Percentiles rank a stretch among this genome's conserved stretches.
Conservation (phyloP, 306 rosid genomes). For the Rosa rugosa region DNA sequence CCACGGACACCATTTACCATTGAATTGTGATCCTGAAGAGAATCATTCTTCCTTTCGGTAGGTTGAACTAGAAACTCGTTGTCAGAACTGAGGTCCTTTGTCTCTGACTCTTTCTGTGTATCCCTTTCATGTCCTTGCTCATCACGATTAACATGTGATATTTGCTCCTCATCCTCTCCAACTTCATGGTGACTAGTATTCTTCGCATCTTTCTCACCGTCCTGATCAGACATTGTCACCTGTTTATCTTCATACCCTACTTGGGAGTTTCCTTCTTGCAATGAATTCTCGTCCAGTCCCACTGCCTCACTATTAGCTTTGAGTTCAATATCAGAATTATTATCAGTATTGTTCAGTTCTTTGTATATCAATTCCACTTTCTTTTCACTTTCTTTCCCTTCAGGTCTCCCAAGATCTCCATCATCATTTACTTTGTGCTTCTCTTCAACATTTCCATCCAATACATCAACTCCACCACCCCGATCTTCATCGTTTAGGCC, state of each 20-base stretch:
- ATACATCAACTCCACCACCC: background rate
- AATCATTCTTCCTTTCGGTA: background rate
- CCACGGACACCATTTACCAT: slow-evolving; percentile 12
- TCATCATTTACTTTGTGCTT: background rate
- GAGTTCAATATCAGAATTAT: background rate
- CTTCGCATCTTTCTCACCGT: background rate
- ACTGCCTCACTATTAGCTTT: background rate
- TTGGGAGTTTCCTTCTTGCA: background rate
- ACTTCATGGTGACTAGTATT: background rate
- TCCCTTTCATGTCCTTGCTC: background rate
- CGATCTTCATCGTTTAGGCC: background rate
- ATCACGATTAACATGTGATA: background rate
- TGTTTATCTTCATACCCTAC: background rate
- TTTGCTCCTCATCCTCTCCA: background rate
- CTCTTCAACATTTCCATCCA: background rate
- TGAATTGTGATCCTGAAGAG: slow-evolving; percentile 7
- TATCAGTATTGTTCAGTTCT: background rate
- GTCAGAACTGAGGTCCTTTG: background rate
- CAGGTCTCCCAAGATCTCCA: background rate
- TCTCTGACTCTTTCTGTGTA: background rate
- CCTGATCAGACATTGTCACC: background rate
- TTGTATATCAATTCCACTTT: background rate
- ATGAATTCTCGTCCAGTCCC: background rate
- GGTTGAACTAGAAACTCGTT: background rate
- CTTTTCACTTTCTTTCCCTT: slow-evolving; percentile 1